These are phyloP conservation scores for Colletotrichum tabaci DNA, from an alignment of 2,329 filamentous ascomycete species.

Conservation along the genomic window DNA sequence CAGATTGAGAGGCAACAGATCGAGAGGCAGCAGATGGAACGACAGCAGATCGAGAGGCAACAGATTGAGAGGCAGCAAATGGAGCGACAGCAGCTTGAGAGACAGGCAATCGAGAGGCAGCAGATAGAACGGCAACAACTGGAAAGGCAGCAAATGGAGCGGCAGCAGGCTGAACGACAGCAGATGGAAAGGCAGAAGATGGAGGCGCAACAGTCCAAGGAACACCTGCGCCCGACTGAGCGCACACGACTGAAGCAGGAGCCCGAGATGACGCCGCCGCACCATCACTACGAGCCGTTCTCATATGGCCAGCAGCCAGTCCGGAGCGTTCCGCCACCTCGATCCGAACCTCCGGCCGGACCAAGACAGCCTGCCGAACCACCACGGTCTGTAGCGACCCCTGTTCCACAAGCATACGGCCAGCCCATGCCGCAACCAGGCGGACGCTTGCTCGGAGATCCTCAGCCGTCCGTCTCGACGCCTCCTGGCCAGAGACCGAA, in stretches of 20 bases:
- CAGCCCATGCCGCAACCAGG: conserved; percentile 58
- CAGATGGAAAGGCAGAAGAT: conserved; percentile 50
- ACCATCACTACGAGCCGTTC: conserved; percentile 63
- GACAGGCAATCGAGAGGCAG: conserved; percentile 24
- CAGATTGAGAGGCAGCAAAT: conserved; percentile 47
- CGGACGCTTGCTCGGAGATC: conserved; percentile 59
- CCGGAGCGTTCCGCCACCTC: conserved; percentile 53
- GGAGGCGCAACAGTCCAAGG: conserved; percentile 51
- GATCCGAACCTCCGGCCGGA: conserved; percentile 59
- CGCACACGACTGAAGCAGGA: conserved; percentile 63
- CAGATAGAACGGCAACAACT: conserved; percentile 40
- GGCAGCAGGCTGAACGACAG: conserved; percentile 45
- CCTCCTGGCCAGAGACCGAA: conserved; percentile 45
- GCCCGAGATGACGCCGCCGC: conserved; percentile 57
- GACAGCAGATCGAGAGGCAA: conserved; percentile 41
- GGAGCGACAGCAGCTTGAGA: conserved; percentile 35
- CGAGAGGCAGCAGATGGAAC: conserved; percentile 46
- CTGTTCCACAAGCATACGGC: conserved; percentile 53
- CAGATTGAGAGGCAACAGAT: conserved; percentile 44
- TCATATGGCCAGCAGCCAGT: conserved; percentile 56
- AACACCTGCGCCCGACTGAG: conserved; percentile 47
- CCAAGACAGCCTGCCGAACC: conserved; percentile 60
- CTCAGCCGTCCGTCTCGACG: conserved; percentile 51
- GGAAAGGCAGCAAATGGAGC: conserved; percentile 44
- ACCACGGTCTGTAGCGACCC: conserved; percentile 51